These are phyloP conservation scores for Malus fusca DNA, from an alignment of 306 rosid species.

Conservation along the genomic window DNA sequence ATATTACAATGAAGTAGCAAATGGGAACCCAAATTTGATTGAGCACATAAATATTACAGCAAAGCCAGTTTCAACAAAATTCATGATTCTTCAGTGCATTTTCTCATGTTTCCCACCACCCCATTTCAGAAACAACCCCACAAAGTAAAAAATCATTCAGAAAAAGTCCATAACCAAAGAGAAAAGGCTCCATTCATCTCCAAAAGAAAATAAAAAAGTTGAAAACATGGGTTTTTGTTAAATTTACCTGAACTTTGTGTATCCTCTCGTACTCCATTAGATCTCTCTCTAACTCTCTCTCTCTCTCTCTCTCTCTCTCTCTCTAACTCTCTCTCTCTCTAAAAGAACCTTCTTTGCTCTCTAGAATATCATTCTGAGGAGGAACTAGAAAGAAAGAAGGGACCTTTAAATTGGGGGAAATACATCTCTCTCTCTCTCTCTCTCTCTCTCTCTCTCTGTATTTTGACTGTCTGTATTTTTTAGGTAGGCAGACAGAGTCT, in stretches of 20 bases:
- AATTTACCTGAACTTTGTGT: conserved; percentile 71
- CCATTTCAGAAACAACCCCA: not conserved
- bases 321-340: not conserved
- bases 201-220: not conserved
- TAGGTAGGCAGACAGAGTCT: not conserved
- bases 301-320: not conserved
- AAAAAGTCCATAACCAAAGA: not conserved
- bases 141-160: not conserved
- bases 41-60: not conserved
- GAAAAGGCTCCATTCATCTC: not conserved
- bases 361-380: not conserved
- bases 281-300: conserved; percentile 22
- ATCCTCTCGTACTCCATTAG: conserved; percentile 93
- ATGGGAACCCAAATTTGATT: not conserved
- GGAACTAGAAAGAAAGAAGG: conserved; percentile 14
- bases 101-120: not conserved
- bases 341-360: not conserved
- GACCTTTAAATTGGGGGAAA: not conserved
- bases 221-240: not conserved
- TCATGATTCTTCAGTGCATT: not conserved
- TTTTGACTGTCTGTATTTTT: not conserved
- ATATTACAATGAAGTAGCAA: not conserved
- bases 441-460: not conserved
- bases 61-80: not conserved
- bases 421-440: not conserved